A percentile compares a stretch with the other conserved stretches of the same genome.
These are phyloP conservation scores for Elongisporangium undulatum DNA, from an alignment of 352 stramenopile species.

Conservation along the genomic window DNA sequence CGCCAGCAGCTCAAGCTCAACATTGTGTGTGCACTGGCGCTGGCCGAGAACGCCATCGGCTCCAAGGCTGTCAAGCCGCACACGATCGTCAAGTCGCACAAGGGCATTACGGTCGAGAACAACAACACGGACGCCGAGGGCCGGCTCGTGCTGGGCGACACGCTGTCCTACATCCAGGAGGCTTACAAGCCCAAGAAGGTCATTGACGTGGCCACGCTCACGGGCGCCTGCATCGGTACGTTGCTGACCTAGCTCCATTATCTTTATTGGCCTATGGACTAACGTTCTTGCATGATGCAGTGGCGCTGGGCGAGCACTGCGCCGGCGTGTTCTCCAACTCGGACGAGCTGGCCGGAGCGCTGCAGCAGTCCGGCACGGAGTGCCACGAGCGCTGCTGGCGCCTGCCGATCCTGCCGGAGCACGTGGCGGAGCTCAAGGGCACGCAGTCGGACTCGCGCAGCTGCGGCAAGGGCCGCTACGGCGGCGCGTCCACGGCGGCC, in stretches of 20 bases:
- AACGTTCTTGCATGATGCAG: slow-evolving; percentile 12
- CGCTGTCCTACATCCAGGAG: slow-evolving; percentile 87
- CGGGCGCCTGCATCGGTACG: slow-evolving; percentile 82
- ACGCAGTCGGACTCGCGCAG: slow-evolving; percentile 78
- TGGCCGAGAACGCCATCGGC: slow-evolving; percentile 83
- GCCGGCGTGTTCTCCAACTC: slow-evolving; percentile 92
- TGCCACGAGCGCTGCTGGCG: slow-evolving; percentile 87
- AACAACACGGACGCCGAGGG: slow-evolving; percentile 93
- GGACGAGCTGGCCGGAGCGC: slow-evolving; percentile 66
- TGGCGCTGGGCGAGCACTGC: slow-evolving; percentile 86
- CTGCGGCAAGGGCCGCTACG: slow-evolving; percentile 71
- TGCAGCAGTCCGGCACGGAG: slow-evolving; percentile 53
- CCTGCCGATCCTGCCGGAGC: slow-evolving; percentile 84
- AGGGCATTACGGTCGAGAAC: slow-evolving; percentile 89
- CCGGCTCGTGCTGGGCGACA: slow-evolving; percentile 87
- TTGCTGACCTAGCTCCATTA: not conserved
- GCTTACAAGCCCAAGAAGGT: slow-evolving; percentile 89
- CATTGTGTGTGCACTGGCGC: slow-evolving; percentile 68
- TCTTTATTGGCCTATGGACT: not conserved
- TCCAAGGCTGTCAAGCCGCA: slow-evolving; percentile 86
- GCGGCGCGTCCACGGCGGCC: slow-evolving; percentile 77
- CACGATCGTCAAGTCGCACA: slow-evolving; percentile 88
- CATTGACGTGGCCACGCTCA: slow-evolving; percentile 94
- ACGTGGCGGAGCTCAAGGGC: slow-evolving; percentile 79
- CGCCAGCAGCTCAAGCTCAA: slow-evolving; percentile 74